Evolutionary conservation across 768 basidiomycete species (phyloP), one percentile per base, ranked within the genome.

Genomic region (Mycena rosella): DNA sequence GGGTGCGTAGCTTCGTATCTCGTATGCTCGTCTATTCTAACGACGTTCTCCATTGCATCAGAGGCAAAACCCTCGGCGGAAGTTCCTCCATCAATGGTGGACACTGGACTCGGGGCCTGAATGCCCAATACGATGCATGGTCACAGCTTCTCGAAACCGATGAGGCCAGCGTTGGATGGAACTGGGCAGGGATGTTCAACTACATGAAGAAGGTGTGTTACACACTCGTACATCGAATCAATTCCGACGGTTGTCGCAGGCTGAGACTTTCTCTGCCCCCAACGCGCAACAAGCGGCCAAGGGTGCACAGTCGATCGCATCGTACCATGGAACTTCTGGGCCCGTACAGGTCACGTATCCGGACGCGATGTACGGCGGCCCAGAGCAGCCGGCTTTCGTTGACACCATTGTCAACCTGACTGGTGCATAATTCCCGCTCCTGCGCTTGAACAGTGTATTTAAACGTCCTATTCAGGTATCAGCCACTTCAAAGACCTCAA

Each of bases 281-380:
- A 86, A 85, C 60, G 58, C 72, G 13, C 78, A 82, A 56, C 85
- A 87, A 73, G 76, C 76, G 0, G 79, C 81, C 5, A 85, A 84
- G 70, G 85, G 85, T 1, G 84, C 85, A 4, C 82, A 85, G 60
- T 85, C 74, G 10, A 79, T 86, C 61, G 74, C 78, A 1, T 77
- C 78, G 7, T 88, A 86, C 69, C 88, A 89, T 71, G 88, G 87
- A 8, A 82, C 78, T 24, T 60, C 76, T 2, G 88, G 88, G 0
- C 88, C 88, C 2, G 82, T 89, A 0, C 85, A 87, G 67, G 86
- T 87, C 27, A 85, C 85, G 1, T 85, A 81, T 70, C 85, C 83
- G 18, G 84, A 82, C 73, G 74, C 69, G 7, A 89, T 89, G 84
- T 88, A 86, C 67, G 86, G 87, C 17, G 88, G 87, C 2, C 85